Percentiles rank a stretch among this genome's conserved stretches.
phyloP scores from a whole-genome alignment of 257 asterid species.

The Capsicum baccatum region DNA sequence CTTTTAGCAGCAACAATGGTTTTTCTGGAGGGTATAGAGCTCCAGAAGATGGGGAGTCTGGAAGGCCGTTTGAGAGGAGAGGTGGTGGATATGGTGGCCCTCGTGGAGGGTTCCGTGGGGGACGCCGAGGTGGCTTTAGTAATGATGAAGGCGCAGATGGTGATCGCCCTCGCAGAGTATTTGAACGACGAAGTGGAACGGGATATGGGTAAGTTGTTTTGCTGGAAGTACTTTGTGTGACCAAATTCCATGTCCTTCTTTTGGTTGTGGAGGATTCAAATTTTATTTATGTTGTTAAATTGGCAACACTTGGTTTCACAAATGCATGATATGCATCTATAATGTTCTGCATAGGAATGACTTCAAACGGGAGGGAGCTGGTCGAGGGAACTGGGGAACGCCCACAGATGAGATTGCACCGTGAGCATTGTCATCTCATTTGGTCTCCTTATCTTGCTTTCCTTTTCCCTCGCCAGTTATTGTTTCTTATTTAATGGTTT shows the following conservation, averaged over 20 bases:
- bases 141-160: slow-evolving; percentile 43
- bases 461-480: neutral
- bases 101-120: slow-evolving; percentile 47
- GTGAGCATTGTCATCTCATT: slow-evolving; percentile 43
- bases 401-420: slow-evolving; percentile 53
- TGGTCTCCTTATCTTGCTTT: neutral
- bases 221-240: neutral
- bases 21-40: slow-evolving; percentile 38
- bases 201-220: slow-evolving; percentile 44
- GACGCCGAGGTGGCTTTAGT: slow-evolving; percentile 46
- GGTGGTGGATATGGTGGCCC: slow-evolving; percentile 37
- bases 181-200: slow-evolving; percentile 50
- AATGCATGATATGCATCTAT: neutral
- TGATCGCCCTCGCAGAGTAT: slow-evolving; percentile 39
- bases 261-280: neutral
- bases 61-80: slow-evolving; percentile 40
- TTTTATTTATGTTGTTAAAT: neutral
- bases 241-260: neutral
- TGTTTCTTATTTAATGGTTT: neutral
- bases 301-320: neutral
- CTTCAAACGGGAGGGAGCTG: slow-evolving; percentile 71
- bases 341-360: slow-evolving; percentile 42
- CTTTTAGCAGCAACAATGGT: slow-evolving; percentile 35
- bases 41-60: slow-evolving; percentile 43
- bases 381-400: slow-evolving; percentile 76